A percentile compares a stretch with the other conserved stretches of the same genome.
Conservation (phyloP, 495 filamentous ascomycete species). For the Geoglossum glabrum region DNA sequence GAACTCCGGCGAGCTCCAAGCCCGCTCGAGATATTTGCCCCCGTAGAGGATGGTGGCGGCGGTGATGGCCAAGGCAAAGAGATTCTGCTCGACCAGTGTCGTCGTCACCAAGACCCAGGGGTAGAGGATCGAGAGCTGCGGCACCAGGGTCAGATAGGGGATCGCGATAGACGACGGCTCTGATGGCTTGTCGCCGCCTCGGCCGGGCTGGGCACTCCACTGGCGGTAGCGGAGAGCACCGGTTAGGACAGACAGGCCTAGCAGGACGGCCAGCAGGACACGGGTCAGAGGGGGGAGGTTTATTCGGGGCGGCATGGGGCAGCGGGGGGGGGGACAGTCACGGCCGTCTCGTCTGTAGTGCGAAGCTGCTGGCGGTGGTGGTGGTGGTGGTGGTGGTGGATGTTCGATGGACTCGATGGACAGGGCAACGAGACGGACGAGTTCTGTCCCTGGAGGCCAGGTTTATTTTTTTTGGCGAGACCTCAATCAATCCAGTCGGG, state of each 20-base stretch:
- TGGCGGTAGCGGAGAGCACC: conserved; percentile 53
- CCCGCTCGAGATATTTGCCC: conserved; percentile 84
- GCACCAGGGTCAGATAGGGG: conserved; percentile 72
- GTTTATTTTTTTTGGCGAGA: too few species aligned
- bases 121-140: conserved; percentile 61
- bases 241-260: conserved; percentile 62
- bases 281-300: conserved; percentile 86
- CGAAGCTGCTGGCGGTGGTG: too few species aligned
- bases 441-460: too few species aligned
- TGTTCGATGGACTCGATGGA: too few species aligned
- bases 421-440: too few species aligned
- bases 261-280: conserved; percentile 48
- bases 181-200: conserved; percentile 8
- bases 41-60: conserved; percentile 75
- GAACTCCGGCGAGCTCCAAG: conserved; percentile 87
- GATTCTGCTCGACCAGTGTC: conserved; percentile 80
- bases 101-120: conserved; percentile 84
- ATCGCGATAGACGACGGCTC: conserved; percentile 37
- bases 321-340: neutral
- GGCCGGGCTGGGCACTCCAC: conserved; percentile 20
- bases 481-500: too few species aligned
- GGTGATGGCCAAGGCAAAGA: conserved; percentile 69
- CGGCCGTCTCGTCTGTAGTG: too few species aligned
- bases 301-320: conserved; percentile 59
- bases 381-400: neutral